Evolutionary conservation across 2,329 filamentous ascomycete species (phyloP).

Genomic region (Thelonectria rubi): DNA sequence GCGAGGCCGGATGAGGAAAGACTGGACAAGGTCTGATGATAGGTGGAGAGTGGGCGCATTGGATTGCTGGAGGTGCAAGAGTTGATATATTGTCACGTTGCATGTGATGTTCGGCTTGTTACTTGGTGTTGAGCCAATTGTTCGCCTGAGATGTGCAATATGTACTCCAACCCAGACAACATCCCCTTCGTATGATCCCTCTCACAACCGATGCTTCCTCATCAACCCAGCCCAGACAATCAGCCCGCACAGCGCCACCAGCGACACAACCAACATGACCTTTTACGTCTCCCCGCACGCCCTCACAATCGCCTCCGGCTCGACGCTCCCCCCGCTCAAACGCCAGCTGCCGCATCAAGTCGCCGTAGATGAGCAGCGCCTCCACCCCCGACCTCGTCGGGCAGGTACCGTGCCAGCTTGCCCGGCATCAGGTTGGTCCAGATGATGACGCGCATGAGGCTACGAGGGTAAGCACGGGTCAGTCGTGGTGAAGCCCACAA

Average conservation of each 20-base stretch:
- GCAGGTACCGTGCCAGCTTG: conserved; percentile 35
- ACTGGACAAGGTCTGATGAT: background rate
- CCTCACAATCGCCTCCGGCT: background rate
- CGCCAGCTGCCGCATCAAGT: background rate
- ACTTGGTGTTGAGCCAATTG: too few relatives aligned
- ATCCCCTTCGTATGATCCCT: background rate
- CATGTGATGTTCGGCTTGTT: background rate
- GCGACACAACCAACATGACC: background rate
- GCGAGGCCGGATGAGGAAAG: background rate
- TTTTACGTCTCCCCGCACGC: background rate
- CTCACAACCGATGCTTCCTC: background rate
- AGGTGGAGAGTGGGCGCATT: conserved; percentile 2
- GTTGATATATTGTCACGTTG: background rate
- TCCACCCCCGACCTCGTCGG: conserved; percentile 4
- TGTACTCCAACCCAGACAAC: background rate
- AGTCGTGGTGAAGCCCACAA: background rate
- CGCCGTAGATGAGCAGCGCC: background rate
- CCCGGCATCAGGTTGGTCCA: conserved; percentile 42
- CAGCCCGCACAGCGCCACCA: background rate
- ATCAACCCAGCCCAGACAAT: background rate
- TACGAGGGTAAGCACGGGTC: too few relatives aligned
- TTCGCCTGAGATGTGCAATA: too few relatives aligned
- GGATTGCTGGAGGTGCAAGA: background rate
- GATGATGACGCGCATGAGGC: conserved; percentile 41
- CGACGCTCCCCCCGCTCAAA: background rate